Evolutionary conservation across 768 basidiomycete species (phyloP), one percentile per base, ranked within the genome.

Genomic region (Podaxis sp.): DNA sequence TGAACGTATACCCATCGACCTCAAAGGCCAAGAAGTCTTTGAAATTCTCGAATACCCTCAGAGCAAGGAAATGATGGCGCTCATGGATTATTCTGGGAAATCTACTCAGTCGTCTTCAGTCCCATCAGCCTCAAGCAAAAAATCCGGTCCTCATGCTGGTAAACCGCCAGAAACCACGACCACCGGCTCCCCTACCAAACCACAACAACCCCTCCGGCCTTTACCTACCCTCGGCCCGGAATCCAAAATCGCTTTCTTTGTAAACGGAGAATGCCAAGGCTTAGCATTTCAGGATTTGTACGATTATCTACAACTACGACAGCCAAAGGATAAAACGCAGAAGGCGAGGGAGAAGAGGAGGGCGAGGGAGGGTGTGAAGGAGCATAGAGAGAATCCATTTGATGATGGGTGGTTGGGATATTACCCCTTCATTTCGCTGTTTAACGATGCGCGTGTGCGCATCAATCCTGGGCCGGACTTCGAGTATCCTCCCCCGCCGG

Each of bases 21-120:
- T 94, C 76, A 97, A 96, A 75, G 93, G 93, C n/a, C 95, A 96
- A 75, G 91, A 94, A 66, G 95, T 96, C 73, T 98, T 98, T 73
- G 97, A 99, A 77, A 88, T 88, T 64, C 79, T 93, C 64, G 96
- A 99, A 73, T 98, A 97, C 72, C 76, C 87, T 9, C 86, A 88
- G 63, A 86, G 83, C 30, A 97, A 96, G 73, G 97, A 99, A 77
- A 99, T 99, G 97, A 79, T 84, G 12, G 80, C 88, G 40, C 85
- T 99, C 65, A 87, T 96, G 82, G 93, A 95, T 66, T 87, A 84
- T 71, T 82, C 85, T 51, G 82, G 79, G 15, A 90, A 89, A 73
- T 75, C 82, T 2, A 80, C 80, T 5, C 81, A 77, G 61, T 80
- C 85, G 3, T 76, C 81, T 2, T 84, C 86, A 40, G 76, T 86